Evolutionary conservation across 2,329 filamentous ascomycete genomes (phyloP), one percentile per base, ranked within the genome.

Genomic region (Whalleya microplaca): DNA sequence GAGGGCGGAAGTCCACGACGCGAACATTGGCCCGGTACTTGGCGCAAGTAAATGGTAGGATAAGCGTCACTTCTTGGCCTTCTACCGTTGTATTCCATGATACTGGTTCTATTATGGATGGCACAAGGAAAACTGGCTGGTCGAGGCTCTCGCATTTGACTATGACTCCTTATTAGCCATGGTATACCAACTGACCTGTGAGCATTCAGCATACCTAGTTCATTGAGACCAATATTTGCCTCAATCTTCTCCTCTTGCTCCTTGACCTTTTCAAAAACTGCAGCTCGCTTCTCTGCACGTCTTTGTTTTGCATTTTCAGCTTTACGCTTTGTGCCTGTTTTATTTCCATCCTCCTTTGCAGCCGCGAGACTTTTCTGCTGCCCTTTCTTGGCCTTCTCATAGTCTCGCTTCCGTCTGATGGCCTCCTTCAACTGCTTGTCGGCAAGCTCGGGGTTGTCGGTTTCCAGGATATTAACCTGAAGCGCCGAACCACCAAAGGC

Each of bases 1-100:
- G 74, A 0, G 94, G 94, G 55, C 82, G 84, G 71, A 90, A 97
- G 73, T 96, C 91, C 37, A 96, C 82, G 1, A 96, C 87, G n/a
- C 91, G 87, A 37, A 91, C 87, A 32, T 82, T 79, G 20, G 85
- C 78, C 45, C 85, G 84, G 69, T 92, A 92, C 42, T 85, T 89
- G 54, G 82, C 76, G 67, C 93, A 92, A 54, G 86, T 80, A 66
- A 96, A 96, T 0, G 92, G 91, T 0, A 93, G 65, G n/a, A 64
- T 62, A 1, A 83, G 41, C 3, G 63, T 68, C 2, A 74, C 64
- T 16, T 66, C 51, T 45, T 75, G 53, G 16, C 68, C 74, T 7
- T 79, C 73, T 1, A 81, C 73, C 27, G 73, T 73, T 18, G 79
- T 79, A 45, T 78, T 69, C 60, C 84, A 71, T 6, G 65, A 62